Percentiles rank a stretch among this genome's conserved stretches.
Evolutionary conservation across 345 rosid species (phyloP).

Genomic region (Euphorbia peplus): DNA sequence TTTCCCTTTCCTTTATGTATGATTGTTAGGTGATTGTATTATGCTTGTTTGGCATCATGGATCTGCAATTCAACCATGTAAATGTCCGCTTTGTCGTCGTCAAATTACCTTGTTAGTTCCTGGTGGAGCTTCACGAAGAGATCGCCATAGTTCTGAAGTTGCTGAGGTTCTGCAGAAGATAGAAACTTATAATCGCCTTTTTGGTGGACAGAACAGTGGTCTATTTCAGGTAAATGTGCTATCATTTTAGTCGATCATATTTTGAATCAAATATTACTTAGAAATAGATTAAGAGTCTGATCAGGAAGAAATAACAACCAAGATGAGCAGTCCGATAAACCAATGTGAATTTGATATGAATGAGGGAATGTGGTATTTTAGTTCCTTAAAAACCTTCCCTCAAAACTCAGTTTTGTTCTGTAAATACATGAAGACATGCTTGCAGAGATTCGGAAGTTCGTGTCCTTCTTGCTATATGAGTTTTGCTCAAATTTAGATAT

Average conservation of each 20-base stretch:
- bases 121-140: constrained; percentile 48
- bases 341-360: background rate
- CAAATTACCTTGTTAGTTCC: constrained; percentile 77
- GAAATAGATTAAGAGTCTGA: background rate
- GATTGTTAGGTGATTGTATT: constrained; percentile 60
- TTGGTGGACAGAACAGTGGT: constrained; percentile 51
- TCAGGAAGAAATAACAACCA: background rate
- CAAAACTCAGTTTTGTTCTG: too few species aligned
- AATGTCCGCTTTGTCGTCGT: constrained; percentile 89
- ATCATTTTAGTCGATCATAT: background rate
- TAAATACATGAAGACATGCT: too few species aligned
- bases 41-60: constrained; percentile 87
- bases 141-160: constrained; percentile 40
- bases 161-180: constrained; percentile 48
- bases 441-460: too few species aligned
- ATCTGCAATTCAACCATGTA: constrained; percentile 65
- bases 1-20: background rate
- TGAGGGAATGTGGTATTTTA: too few species aligned
- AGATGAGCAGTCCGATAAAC: background rate
- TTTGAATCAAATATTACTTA: background rate
- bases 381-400: too few species aligned
- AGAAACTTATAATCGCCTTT: constrained; percentile 67
- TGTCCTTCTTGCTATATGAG: too few species aligned
- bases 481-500: background rate
- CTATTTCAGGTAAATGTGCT: constrained; percentile 52